Evolutionary conservation across 441 rosid species (phyloP).

Genomic region (Populus hybrid): DNA sequence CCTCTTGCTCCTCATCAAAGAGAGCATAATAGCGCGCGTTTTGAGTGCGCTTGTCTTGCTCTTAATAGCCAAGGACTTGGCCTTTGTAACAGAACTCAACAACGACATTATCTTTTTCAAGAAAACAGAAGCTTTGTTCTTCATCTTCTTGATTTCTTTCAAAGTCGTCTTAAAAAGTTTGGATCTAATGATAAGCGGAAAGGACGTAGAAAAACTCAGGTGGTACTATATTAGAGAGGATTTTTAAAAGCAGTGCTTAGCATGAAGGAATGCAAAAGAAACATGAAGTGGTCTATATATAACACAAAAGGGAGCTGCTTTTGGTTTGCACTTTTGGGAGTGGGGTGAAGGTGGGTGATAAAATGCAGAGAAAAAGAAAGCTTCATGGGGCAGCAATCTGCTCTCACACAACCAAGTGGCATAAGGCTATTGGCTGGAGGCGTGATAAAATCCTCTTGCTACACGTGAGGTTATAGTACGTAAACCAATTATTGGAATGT

Average conservation of each 20-base stretch:
- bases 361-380: constrained; percentile 1
- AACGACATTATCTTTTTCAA: constrained; percentile 46
- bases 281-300: background rate
- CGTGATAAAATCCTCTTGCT: background rate
- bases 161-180: background rate
- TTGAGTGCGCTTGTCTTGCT: constrained; percentile 55
- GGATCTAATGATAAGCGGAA: background rate
- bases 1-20: constrained; percentile 59
- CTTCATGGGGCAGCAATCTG: constrained; percentile 17
- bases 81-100: constrained; percentile 17
- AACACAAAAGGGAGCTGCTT: background rate
- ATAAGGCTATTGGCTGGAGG: background rate
- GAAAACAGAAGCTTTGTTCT: constrained; percentile 48
- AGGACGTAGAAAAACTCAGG: background rate
- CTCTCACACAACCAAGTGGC: background rate
- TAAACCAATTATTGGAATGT: background rate
- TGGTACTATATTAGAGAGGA: background rate
- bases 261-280: constrained; percentile 8
- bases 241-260: background rate
- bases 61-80: constrained; percentile 32
- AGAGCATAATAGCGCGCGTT: constrained; percentile 64
- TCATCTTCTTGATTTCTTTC: constrained; percentile 38
- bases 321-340: constrained; percentile 13
- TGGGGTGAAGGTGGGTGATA: constrained; percentile 13
- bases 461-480: background rate